Conservation (phyloP, 2,329 filamentous ascomycete species). For the Exophiala calicioides region DNA sequence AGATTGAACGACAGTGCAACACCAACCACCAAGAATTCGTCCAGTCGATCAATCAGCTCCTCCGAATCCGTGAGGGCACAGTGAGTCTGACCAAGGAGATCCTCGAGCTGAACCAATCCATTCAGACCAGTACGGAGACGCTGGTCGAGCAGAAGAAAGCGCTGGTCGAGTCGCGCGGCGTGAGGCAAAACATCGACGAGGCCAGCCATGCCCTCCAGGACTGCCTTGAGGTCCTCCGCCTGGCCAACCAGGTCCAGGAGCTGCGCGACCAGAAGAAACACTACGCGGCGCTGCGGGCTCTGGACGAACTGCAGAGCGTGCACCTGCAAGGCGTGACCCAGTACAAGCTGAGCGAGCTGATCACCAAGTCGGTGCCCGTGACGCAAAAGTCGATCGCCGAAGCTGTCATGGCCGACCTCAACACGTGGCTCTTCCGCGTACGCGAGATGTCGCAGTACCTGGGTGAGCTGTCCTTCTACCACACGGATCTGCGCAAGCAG, state of each 20-base stretch:
- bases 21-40: slow-evolving; percentile 98
- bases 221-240: slow-evolving; percentile 85
- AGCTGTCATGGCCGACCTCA: slow-evolving; percentile 93
- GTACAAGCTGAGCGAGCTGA: slow-evolving; percentile 91
- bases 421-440: slow-evolving; percentile 94
- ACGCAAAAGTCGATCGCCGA: slow-evolving; percentile 93
- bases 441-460: slow-evolving; percentile 94
- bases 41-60: slow-evolving; percentile 88
- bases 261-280: slow-evolving; percentile 90
- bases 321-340: slow-evolving; percentile 92
- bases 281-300: slow-evolving; percentile 87
- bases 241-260: slow-evolving; percentile 93
- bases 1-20: slow-evolving; percentile 92
- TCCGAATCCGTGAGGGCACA: slow-evolving; percentile 86
- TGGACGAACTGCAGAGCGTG: slow-evolving; percentile 95
- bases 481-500: slow-evolving; percentile 82
- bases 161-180: slow-evolving; percentile 85
- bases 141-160: slow-evolving; percentile 92
- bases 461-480: slow-evolving; percentile 94
- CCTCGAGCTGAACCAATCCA: slow-evolving; percentile 86
- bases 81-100: slow-evolving; percentile 88
- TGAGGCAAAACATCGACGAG: slow-evolving; percentile 94
- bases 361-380: slow-evolving; percentile 90
- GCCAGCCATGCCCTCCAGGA: slow-evolving; percentile 84
- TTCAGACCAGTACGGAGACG: slow-evolving; percentile 91